phyloP scores from a whole-genome alignment of 2,329 filamentous ascomycete species.

The Penicillium sp. region DNA sequence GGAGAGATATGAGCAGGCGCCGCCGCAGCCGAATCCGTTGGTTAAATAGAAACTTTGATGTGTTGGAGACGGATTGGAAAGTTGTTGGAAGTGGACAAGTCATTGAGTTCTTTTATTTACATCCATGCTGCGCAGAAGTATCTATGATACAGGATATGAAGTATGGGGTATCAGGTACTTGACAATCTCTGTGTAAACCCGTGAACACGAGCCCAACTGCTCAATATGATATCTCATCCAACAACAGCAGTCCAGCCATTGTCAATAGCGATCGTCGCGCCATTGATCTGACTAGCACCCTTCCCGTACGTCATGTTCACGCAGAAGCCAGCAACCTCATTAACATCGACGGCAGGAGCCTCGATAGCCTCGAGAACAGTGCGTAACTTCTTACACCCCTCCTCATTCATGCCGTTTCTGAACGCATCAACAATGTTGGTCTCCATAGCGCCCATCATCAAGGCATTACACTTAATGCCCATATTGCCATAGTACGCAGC shows the following conservation, averaged over 20 bases:
- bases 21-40: slow-evolving; percentile 23
- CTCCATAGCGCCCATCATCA: slow-evolving; percentile 54
- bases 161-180: background rate
- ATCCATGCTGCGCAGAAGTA: no score
- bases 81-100: no score
- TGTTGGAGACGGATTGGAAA: no score
- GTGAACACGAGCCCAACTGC: background rate
- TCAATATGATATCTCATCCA: slow-evolving; percentile 7
- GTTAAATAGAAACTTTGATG: background rate
- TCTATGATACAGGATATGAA: no score
- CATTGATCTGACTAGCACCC: slow-evolving; percentile 29
- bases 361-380: slow-evolving; percentile 16
- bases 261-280: slow-evolving; percentile 30
- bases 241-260: slow-evolving; percentile 27
- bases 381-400: slow-evolving; percentile 21
- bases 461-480: slow-evolving; percentile 52
- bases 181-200: background rate
- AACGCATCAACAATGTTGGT: slow-evolving; percentile 54
- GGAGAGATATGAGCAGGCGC: slow-evolving; percentile 55
- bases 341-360: slow-evolving; percentile 21
- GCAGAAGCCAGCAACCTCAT: slow-evolving; percentile 30
- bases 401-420: slow-evolving; percentile 23
- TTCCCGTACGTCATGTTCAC: slow-evolving; percentile 26
- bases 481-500: slow-evolving; percentile 54
- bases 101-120: no score